Evolutionary conservation across 495 filamentous ascomycete genomes (phyloP).

Genomic region (Sordaria brevicollis): DNA sequence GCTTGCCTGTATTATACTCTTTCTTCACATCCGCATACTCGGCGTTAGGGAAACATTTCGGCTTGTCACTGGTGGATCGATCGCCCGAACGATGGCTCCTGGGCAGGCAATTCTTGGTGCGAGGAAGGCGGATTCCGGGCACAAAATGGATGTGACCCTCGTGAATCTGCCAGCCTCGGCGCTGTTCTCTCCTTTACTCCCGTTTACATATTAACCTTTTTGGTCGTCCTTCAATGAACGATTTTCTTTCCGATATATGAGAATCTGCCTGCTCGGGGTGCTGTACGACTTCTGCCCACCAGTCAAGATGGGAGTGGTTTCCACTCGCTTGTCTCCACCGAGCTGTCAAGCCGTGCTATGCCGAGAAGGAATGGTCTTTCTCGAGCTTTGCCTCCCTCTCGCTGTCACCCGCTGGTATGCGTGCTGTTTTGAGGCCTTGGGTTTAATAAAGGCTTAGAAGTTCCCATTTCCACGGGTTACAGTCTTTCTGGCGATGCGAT

Average conservation of each 20-base stretch:
- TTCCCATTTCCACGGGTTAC: background rate
- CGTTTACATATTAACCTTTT: conserved; percentile 4
- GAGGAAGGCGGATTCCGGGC: conserved; percentile 23
- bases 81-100: conserved; percentile 20
- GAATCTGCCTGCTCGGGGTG: background rate
- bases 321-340: background rate
- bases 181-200: conserved; percentile 37
- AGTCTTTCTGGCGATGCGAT: background rate
- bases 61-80: conserved; percentile 34
- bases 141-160: conserved; percentile 18
- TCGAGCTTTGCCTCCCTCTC: background rate
- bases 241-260: background rate
- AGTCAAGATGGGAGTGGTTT: background rate
- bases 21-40: conserved; percentile 38
- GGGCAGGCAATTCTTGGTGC: conserved; percentile 25
- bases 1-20: conserved; percentile 37
- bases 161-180: conserved; percentile 19
- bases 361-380: background rate
- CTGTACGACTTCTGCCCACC: background rate
- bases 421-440: background rate
- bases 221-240: background rate
- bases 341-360: background rate
- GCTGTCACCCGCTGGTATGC: background rate
- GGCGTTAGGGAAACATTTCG: conserved; percentile 37
- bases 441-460: background rate